Percentiles rank a stretch among this genome's conserved stretches.
phyloP scores from a whole-genome alignment of 164 flowering plant species.

The Nelumbo lutea region DNA sequence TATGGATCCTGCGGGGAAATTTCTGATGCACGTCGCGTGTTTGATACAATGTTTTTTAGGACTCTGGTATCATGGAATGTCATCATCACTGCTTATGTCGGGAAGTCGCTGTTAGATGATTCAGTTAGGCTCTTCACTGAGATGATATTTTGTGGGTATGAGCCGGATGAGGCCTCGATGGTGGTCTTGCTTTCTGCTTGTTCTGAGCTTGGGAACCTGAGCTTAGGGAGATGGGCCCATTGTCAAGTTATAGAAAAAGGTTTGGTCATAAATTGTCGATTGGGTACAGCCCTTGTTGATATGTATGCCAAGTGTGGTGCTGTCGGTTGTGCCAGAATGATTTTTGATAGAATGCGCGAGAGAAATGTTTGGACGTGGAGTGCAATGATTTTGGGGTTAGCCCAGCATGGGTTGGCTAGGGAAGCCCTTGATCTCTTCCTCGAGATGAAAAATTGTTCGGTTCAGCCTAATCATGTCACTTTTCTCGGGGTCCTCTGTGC shows the following conservation, averaged over 20 bases:
- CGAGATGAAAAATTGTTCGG: conserved; percentile 28
- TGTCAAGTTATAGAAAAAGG: conserved; percentile 42
- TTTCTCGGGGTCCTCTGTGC: conserved; percentile 69
- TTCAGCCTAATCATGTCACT: conserved; percentile 64
- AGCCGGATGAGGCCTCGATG: conserved; percentile 61
- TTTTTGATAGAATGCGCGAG: conserved; percentile 41
- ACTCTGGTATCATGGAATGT: conserved; percentile 68
- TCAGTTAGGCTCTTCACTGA: conserved; percentile 29
- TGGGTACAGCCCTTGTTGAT: conserved; percentile 67
- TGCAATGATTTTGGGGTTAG: conserved; percentile 68
- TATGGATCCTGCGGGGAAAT: conserved; percentile 50
- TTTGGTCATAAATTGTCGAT: conserved; percentile 35
- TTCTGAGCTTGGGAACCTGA: conserved; percentile 50
- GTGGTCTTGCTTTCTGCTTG: conserved; percentile 60
- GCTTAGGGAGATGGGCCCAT: conserved; percentile 59
- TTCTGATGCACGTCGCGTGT: conserved; percentile 37
- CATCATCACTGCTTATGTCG: conserved; percentile 38
- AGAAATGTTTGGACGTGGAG: conserved; percentile 77
- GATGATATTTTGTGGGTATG: conserved; percentile 40
- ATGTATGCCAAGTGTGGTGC: conserved; percentile 66
- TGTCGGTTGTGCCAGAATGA: conserved; percentile 26
- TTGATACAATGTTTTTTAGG: conserved; percentile 50
- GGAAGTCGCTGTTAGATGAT: conserved; percentile 30
- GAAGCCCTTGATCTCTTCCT: conserved; percentile 44
- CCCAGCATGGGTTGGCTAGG: conserved; percentile 60